Evolutionary conservation across 805 yeast genomes (phyloP).

Genomic region (Saturnispora hagleri): DNA sequence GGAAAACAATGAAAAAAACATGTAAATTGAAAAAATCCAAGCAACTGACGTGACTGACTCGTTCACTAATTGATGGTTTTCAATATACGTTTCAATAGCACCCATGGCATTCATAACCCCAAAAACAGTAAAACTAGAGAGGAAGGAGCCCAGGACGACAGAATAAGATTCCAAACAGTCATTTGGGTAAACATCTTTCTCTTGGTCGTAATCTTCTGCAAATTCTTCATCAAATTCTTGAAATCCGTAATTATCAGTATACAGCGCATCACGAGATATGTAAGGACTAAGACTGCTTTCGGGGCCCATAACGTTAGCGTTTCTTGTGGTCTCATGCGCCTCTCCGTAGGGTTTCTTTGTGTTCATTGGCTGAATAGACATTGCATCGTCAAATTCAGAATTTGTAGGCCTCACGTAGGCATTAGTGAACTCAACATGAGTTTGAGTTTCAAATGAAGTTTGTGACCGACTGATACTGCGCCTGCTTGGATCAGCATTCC

Average conservation of each 20-base stretch:
- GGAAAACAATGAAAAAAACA: constrained; percentile 39
- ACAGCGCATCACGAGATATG: background rate
- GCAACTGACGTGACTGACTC: constrained; percentile 42
- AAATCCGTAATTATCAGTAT: background rate
- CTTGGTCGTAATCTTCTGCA: background rate
- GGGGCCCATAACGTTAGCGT: background rate
- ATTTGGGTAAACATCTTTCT: constrained; percentile 35
- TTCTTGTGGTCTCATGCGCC: background rate
- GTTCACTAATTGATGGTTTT: constrained; percentile 42
- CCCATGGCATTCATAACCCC: constrained; percentile 55
- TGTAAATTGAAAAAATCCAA: constrained; percentile 58
- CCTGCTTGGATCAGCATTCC: background rate
- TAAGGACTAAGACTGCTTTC: background rate
- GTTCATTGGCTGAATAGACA: background rate
- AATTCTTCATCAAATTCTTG: background rate
- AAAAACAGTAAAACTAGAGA: constrained; percentile 41
- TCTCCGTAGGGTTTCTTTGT: background rate
- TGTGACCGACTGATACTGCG: background rate
- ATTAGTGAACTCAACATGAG: background rate
- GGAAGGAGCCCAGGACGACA: constrained; percentile 48
- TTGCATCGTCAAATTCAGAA: background rate
- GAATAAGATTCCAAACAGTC: constrained; percentile 50
- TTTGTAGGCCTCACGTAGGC: background rate
- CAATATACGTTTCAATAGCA: constrained; percentile 52
- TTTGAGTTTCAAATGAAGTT: background rate